These are phyloP conservation scores for Mycena metata DNA, from an alignment of 768 basidiomycete species.

Conservation along the genomic window DNA sequence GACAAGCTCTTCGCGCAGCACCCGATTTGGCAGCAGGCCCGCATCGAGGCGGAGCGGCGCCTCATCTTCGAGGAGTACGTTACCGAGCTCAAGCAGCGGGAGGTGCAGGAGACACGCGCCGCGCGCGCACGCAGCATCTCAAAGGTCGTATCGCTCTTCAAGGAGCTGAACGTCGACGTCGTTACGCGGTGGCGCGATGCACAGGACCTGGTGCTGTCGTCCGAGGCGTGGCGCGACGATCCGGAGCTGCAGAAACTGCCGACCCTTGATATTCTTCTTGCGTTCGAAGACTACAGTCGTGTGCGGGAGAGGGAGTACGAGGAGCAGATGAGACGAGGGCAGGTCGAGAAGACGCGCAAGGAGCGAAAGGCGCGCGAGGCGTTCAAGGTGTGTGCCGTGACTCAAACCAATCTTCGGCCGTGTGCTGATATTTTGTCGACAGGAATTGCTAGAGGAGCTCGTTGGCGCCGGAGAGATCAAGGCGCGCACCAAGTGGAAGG, in stretches of 20 bases:
- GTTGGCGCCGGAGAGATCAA: slow-evolving; percentile 75
- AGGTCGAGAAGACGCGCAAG: slow-evolving; percentile 86
- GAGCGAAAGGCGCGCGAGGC: slow-evolving; percentile 93
- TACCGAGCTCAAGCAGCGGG: slow-evolving; percentile 84
- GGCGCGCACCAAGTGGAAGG: slow-evolving; percentile 92
- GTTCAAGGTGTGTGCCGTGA: slow-evolving; percentile 81
- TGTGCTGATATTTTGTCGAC: slow-evolving; percentile 5
- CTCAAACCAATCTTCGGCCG: neutral
- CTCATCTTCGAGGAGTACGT: slow-evolving; percentile 95
- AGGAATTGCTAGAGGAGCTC: slow-evolving; percentile 84
- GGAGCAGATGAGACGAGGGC: slow-evolving; percentile 82
- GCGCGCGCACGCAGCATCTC: slow-evolving; percentile 83
- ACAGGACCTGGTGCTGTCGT: slow-evolving; percentile 79
- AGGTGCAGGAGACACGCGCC: slow-evolving; percentile 88
- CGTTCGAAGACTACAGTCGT: slow-evolving; percentile 94
- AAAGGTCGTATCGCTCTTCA: slow-evolving; percentile 88
- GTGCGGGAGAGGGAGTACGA: slow-evolving; percentile 93
- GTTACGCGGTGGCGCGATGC: slow-evolving; percentile 94
- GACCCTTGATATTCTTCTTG: slow-evolving; percentile 90
- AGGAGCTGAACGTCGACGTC: slow-evolving; percentile 89
- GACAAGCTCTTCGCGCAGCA: slow-evolving; percentile 89
- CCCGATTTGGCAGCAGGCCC: slow-evolving; percentile 92
- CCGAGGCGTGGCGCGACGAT: slow-evolving; percentile 85
- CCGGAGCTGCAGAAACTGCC: slow-evolving; percentile 85
- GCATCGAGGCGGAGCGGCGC: slow-evolving; percentile 86